Evolutionary conservation across 768 basidiomycete genomes (phyloP).

Genomic region (Phanerodontia chrysosporium): DNA sequence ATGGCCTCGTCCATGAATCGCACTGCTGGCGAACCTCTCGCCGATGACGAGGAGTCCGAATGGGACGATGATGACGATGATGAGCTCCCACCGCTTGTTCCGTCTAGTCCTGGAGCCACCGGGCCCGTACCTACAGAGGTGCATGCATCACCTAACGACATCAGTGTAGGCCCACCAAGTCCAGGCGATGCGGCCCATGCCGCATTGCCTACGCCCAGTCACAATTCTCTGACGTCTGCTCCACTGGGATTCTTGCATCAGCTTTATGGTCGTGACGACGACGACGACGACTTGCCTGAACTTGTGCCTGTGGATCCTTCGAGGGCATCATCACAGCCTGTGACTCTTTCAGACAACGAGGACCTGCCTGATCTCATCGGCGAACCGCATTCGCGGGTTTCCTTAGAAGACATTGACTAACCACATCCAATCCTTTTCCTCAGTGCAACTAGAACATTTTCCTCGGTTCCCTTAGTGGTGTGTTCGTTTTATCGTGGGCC

Average conservation of each 20-base stretch:
- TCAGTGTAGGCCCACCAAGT: too few relatives aligned
- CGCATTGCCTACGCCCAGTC: too few relatives aligned
- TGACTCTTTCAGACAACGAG: neutral
- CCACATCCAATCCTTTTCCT: neutral
- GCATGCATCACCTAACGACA: too few relatives aligned
- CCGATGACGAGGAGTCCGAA: conserved; percentile 2
- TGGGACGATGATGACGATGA: neutral
- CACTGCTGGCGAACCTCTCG: neutral
- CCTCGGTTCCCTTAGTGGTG: neutral
- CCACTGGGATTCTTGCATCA: neutral
- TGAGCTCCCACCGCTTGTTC: neutral
- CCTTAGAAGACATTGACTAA: neutral
- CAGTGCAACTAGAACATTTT: neutral
- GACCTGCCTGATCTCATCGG: neutral
- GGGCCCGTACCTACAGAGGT: too few relatives aligned
- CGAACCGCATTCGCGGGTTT: neutral
- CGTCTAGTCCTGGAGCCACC: neutral
- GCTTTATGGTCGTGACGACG: neutral
- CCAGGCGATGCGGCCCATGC: too few relatives aligned
- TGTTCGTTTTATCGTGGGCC: neutral
- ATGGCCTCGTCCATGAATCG: neutral
- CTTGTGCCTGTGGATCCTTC: neutral
- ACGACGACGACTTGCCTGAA: neutral
- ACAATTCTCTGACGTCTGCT: neutral
- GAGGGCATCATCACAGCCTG: neutral